Base-by-base conservation (phyloP, 2,329 filamentous ascomycete species). In the Colletotrichum sp. region DNA sequence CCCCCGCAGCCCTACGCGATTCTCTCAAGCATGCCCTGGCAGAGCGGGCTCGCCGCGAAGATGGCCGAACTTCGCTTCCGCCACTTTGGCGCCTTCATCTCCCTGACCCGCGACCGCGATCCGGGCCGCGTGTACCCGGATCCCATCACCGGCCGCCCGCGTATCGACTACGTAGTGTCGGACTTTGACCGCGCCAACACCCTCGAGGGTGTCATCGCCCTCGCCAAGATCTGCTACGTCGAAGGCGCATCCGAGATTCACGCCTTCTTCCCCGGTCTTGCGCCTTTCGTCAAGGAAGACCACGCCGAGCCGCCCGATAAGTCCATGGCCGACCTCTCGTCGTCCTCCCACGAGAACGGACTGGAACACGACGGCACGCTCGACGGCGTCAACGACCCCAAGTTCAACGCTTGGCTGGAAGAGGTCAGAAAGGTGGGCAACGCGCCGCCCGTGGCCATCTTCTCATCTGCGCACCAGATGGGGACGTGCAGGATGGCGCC, bases 231-330 rank as follows among this genome's bases (percentile, higher is more conserved):
- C 55, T 91, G 93, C 77, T 96, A 96, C 82, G 90, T 95, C 61
- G 89, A 91, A 55, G 95, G 96, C 28, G 96, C 96, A 1, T 88
- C 86, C n/a, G 95, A 98, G 84, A 96, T 98, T 81, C 91, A 93
- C 81, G 88, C 93, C 1, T 87, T 88, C 5, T 87, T 94, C 25
- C 89, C 91, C 0, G 92, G 91, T 12, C 83, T 95, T 44, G 86
- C 89, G 36, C 89, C 93, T 0, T 98, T 96, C 81, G 79, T 88
- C 68, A 83, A 87, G 64, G 78, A 78, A 9, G 77, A 78, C 74
- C 71, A 69, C 71, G 70, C 77, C 66, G 77, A 72, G 65, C 74
- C 77, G 70, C 75, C 44, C 7, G 76, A 77, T 44, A 77, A 77
- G 71, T 68, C 65, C 32, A 55, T 61, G 64, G 72, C 55, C 6